phyloP scores from a whole-genome alignment of 345 rosid genomes.

The Syzygium jambos region DNA sequence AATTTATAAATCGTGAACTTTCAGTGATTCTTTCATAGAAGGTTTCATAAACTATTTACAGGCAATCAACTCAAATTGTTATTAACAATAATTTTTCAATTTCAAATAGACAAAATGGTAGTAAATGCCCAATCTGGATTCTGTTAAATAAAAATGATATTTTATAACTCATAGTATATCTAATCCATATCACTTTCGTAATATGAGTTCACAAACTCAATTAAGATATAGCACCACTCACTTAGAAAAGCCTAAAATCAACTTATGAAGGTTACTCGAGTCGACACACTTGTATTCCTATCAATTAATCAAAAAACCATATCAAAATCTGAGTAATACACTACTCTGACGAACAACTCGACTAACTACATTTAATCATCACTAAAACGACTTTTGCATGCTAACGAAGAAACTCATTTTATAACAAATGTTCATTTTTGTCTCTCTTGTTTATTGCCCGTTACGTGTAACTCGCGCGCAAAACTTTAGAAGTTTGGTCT shows the following conservation, averaged over 20 bases:
- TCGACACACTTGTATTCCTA: neutral
- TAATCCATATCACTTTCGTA: too few species aligned
- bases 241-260: accelerated
- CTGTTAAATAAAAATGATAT: too few species aligned
- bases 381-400: accelerated
- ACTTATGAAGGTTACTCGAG: accelerated
- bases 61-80: too few species aligned
- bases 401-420: neutral
- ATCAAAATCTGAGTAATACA: neutral
- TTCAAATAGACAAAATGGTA: too few species aligned
- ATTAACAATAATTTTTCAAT: too few species aligned
- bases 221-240: neutral
- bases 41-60: too few species aligned
- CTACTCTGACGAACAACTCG: neutral
- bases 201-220: neutral
- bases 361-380: neutral
- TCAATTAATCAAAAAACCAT: neutral
- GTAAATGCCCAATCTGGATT: neutral
- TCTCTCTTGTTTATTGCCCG: accelerated
- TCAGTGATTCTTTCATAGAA: too few species aligned
- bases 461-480: neutral
- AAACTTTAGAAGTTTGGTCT: neutral
- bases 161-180: too few species aligned
- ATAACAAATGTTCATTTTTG: neutral
- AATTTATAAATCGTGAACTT: too few species aligned